Evolutionary conservation across 306 rosid genomes (phyloP), one percentile per base, ranked within the genome.

Genomic region (Citrullus colocynthis): DNA sequence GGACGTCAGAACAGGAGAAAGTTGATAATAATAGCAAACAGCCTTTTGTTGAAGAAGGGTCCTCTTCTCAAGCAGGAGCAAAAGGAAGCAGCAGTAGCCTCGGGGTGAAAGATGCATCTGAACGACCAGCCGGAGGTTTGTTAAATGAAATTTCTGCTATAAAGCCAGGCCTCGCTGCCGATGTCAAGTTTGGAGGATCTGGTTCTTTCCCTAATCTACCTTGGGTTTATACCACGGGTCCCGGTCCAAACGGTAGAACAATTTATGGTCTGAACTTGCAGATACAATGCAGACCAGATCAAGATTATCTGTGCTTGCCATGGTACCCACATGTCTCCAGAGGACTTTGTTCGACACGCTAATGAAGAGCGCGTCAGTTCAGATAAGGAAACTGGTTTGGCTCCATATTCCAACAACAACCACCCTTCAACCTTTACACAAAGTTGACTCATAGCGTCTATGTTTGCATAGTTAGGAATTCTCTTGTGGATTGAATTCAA

Each of bases 291-390:
- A 74, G 84, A 86, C 88, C 92, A 91, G 80, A 87, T 92, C 74
- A 86, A 80, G 75, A 91, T 96, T 30, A 93, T 96, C 41, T 96
- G 99, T 81, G 99, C 98, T 69, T 96, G 99, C 84, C 99, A 96
- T 64, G 79, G 98, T 21, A 75, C 85, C 60, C 98, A 92, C 86
- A 85, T 96, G 99, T 89, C 93, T 49, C 87, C 91, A 0, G 99
- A 96, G 30, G 99, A 96, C 75, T 95, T 95, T 60, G 85, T 92
- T 81, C 86, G 88, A 71, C 99, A 92, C 62, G 97, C 99, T 9
- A 85, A 85, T 14, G 93, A 91, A 85, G 97, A 87, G 52, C 85
- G 76, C 48, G 62, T 82, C 65, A 80, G 79, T 76, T 80, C 81
- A 5, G 96, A 90, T 36, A 88, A 84, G 0, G 87, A 87, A 6